Conservation (phyloP, 805 yeast genomes). For the Spathaspora sp. region DNA sequence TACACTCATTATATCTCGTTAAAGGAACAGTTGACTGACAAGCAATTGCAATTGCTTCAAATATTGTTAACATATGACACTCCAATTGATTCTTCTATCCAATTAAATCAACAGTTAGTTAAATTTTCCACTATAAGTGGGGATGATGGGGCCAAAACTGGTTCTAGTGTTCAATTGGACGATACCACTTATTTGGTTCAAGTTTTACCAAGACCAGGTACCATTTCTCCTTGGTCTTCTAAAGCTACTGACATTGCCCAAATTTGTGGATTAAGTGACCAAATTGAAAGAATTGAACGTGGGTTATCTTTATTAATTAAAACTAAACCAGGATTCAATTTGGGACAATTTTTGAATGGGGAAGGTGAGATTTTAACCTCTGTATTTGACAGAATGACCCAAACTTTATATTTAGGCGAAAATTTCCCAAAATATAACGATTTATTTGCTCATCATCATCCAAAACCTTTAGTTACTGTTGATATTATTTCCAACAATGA, state of each 20-base stretch:
- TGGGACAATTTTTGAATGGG: slow-evolving; percentile 26
- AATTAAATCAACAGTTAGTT: slow-evolving; percentile 39
- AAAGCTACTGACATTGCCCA: slow-evolving; percentile 94
- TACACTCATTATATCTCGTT: slow-evolving; percentile 79
- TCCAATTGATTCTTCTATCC: slow-evolving; percentile 52
- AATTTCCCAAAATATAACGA: slow-evolving; percentile 64
- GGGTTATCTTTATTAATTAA: slow-evolving; percentile 75
- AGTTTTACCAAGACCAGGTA: slow-evolving; percentile 88
- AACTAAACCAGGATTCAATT: slow-evolving; percentile 68
- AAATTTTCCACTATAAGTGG: slow-evolving; percentile 23
- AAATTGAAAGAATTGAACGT: slow-evolving; percentile 83
- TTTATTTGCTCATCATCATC: slow-evolving; percentile 71
- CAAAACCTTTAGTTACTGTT: slow-evolving; percentile 78
- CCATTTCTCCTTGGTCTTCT: slow-evolving; percentile 98
- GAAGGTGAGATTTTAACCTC: slow-evolving; percentile 55
- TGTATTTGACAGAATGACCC: slow-evolving; percentile 94
- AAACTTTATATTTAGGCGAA: slow-evolving; percentile 52
- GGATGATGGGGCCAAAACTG: slow-evolving; percentile 12
- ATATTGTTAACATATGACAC: slow-evolving; percentile 72
- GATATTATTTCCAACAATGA: slow-evolving; percentile 56
- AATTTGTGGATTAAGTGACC: slow-evolving; percentile 75
- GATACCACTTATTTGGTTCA: slow-evolving; percentile 53
- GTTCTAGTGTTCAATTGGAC: slow-evolving; percentile 18
- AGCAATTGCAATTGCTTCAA: slow-evolving; percentile 48
- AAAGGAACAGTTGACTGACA: slow-evolving; percentile 33